phyloP scores from a whole-genome alignment of 441 rosid species.

The Pelargonium citronellum region DNA sequence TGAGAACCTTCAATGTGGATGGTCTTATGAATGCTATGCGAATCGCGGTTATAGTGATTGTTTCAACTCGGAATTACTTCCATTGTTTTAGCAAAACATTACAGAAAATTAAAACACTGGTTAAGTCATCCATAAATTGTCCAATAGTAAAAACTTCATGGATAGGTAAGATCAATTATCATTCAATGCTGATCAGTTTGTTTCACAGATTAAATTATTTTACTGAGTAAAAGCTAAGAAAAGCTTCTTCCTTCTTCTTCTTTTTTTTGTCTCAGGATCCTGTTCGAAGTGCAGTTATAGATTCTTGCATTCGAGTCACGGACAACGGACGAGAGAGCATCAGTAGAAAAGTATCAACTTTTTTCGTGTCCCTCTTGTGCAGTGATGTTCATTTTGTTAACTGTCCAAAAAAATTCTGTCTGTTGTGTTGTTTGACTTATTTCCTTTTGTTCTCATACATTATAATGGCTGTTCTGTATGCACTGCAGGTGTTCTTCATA shows the following conservation, averaged over 20 bases:
- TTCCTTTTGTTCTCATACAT: not conserved
- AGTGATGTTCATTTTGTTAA: conserved; percentile 9
- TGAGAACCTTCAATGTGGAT: no score
- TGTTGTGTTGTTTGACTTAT: not conserved
- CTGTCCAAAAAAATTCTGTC: conserved; percentile 7
- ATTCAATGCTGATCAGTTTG: not conserved
- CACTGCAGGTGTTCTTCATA: conserved; percentile 74
- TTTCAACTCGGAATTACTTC: not conserved
- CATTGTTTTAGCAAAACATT: not conserved
- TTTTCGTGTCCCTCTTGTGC: conserved; percentile 1
- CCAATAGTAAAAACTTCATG: not conserved
- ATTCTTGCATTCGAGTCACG: conserved; percentile 81
- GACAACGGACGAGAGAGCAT: conserved; percentile 95
- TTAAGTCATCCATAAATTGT: not conserved
- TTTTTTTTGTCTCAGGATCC: conserved; percentile 43
- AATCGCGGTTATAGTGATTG: not conserved
- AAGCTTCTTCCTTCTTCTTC: not conserved
- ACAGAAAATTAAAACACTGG: not conserved
- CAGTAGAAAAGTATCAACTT: conserved; percentile 60
- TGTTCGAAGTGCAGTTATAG: conserved; percentile 74
- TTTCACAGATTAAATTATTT: conserved; percentile 9
- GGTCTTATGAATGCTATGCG: no score
- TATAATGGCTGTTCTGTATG: conserved; percentile 18
- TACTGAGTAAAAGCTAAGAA: conserved; percentile 8
- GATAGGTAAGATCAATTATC: not conserved